Evolutionary conservation across 2,329 filamentous ascomycete species (phyloP), one percentile per base, ranked within the genome.

Genomic region (Xylaria sp.): DNA sequence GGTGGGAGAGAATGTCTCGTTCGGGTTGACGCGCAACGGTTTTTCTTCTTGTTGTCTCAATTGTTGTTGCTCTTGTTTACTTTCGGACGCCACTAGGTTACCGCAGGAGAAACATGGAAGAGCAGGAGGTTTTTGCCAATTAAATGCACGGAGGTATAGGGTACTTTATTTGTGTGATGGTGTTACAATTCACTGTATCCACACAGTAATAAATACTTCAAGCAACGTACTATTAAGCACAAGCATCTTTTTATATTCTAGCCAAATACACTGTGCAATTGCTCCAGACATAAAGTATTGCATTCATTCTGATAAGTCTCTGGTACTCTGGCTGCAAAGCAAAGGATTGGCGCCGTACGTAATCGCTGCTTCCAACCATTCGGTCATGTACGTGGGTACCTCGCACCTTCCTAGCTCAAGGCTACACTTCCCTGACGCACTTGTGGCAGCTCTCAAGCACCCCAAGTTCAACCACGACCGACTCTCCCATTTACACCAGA

Each of bases 381-480:
- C 8, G 9, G 37, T 13, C 16, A 53, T 9, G 13, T 53, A 53
- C 51, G 8, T 54, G 19, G 16, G 39, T 55, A 53, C 10, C 30
- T 53, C 11, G 30, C n/a, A 48, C 55, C 49, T 16, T 19, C 44
- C n/a, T 54, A 63, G 61, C 57, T 60, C 59, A 65, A 70, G 68
- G 69, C 69, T 70, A 59, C 69, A 68, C 64, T 55, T 63, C 54
- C 64, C 69, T 70, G 67, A 51, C 49, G 49, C 49, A 70, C 69
- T 68, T 70, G 65, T 60, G 50, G 58, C 57, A 62, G 59, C 54
- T 52, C 58, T 34, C 35, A 48, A 16, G 30, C 51, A 53, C 55
- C 49, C 37, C 46, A 30, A 30, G 47, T 18, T 42, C 47, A 64
- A 58, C 61, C 58, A 66, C 60, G 4, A 30, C 23, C 23, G 23